phyloP scores from a whole-genome alignment of 202 grass and related monocot genomes.

The Setaria viridis region DNA sequence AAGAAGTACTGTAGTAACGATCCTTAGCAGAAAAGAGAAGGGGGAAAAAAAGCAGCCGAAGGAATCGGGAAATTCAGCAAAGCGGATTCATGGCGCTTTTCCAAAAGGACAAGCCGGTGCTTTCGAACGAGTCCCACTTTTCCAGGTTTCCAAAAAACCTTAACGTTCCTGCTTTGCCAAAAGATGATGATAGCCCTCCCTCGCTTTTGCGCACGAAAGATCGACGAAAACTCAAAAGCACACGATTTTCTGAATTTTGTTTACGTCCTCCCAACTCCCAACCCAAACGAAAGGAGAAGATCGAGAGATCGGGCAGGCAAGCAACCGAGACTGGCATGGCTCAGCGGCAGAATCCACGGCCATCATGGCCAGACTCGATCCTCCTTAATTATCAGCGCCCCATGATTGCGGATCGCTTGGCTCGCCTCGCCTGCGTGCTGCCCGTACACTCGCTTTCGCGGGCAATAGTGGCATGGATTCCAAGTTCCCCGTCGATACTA shows the following conservation, averaged over 20 bases:
- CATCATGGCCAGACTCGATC: constrained; percentile 32
- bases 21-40: not conserved
- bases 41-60: not conserved
- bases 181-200: not conserved
- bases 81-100: constrained; percentile 44
- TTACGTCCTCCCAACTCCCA: not conserved
- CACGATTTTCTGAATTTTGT: not conserved
- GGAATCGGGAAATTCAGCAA: constrained; percentile 24
- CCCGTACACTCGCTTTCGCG: constrained; percentile 31
- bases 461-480: constrained; percentile 14
- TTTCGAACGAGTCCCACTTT: constrained; percentile 1
- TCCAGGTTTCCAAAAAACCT: constrained; percentile 41
- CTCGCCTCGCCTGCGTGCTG: not conserved
- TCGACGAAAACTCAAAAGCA: constrained; percentile 30
- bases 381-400: constrained; percentile 38
- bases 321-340: constrained; percentile 43
- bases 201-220: constrained; percentile 16
- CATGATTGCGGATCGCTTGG: constrained; percentile 44
- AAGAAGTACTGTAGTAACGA: not conserved
- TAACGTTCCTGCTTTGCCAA: constrained; percentile 14
- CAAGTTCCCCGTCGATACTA: constrained; percentile 1
- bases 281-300: not conserved
- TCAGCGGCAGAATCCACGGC: constrained; percentile 45
- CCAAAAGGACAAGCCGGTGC: constrained; percentile 58
- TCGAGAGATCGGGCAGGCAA: not conserved